phyloP scores from a whole-genome alignment of 2,329 filamentous ascomycete genomes.

The Biscogniauxia mediterranea region DNA sequence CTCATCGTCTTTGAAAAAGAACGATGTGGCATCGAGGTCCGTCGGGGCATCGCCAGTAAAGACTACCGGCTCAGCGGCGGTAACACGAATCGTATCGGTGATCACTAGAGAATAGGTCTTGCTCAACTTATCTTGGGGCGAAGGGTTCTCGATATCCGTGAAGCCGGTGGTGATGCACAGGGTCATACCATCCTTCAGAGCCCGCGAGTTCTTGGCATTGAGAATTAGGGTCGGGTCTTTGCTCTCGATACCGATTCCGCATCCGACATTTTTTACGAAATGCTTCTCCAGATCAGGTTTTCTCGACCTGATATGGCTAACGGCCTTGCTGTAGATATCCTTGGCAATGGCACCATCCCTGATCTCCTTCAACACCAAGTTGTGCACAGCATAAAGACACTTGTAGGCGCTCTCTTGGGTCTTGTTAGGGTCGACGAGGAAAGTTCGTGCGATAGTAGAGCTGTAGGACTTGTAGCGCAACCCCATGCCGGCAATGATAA shows the following conservation, averaged over 20 bases:
- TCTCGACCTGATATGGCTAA: conserved; percentile 77
- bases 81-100: conserved; percentile 90
- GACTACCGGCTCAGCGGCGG: conserved; percentile 72
- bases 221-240: conserved; percentile 80
- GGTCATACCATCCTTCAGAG: conserved; percentile 95
- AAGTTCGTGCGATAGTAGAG: conserved; percentile 88
- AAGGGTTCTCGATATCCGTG: conserved; percentile 82
- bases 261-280: conserved; percentile 89
- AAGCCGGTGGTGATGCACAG: conserved; percentile 88
- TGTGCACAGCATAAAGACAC: conserved; percentile 79
- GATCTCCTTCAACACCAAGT: conserved; percentile 85
- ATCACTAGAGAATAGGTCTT: conserved; percentile 86
- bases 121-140: conserved; percentile 85
- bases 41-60: conserved; percentile 93
- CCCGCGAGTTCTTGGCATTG: conserved; percentile 80
- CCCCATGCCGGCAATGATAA: conserved; percentile 90
- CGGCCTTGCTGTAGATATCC: conserved; percentile 87
- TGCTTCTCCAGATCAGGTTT: conserved; percentile 95
- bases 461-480: conserved; percentile 95
- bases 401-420: conserved; percentile 94
- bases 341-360: conserved; percentile 82
- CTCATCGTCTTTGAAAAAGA: conserved; percentile 98
- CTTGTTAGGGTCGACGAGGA: conserved; percentile 95
- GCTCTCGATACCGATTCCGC: conserved; percentile 89
- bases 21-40: conserved; percentile 90